These are phyloP conservation scores for Graphiopsis chlorocephala DNA, from an alignment of 2,329 filamentous ascomycete genomes.

Conservation along the genomic window DNA sequence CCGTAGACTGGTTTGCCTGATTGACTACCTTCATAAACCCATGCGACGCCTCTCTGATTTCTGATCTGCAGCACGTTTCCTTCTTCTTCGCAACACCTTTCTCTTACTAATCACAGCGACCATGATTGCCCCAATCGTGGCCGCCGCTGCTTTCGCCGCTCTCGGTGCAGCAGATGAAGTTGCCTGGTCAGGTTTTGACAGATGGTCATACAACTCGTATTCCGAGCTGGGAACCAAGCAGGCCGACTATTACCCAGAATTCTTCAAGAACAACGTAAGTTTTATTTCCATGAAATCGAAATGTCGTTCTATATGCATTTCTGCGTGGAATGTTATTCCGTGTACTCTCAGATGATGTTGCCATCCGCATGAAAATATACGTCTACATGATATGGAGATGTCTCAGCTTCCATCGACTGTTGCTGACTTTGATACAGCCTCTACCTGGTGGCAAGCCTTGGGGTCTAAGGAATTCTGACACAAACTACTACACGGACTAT, in stretches of 20 bases:
- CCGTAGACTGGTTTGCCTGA: constrained; percentile 1
- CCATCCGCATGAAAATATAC: not conserved
- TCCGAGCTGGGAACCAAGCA: constrained; percentile 9
- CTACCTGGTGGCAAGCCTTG: constrained; percentile 23
- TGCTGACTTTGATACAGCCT: not conserved
- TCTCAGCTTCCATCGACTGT: not conserved
- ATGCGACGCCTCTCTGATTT: not conserved
- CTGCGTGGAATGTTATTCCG: not conserved
- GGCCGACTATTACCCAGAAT: not conserved
- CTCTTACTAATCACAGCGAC: not conserved
- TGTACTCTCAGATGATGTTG: not conserved
- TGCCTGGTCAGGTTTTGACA: constrained; percentile 11
- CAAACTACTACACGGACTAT: constrained; percentile 27
- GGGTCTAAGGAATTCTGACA: constrained; percentile 27
- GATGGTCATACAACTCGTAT: constrained; percentile 8
- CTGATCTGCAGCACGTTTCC: not conserved
- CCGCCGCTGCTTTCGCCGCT: constrained; percentile 2
- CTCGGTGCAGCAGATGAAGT: constrained; percentile 1
- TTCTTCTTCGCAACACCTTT: not conserved
- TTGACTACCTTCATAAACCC: not conserved
- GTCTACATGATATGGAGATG: not conserved
- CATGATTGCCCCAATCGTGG: constrained; percentile 5
- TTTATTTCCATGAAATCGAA: not conserved
- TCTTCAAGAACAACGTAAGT: constrained; percentile 13
- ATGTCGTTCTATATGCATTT: not conserved